Evolutionary conservation across 768 basidiomycete genomes (phyloP).

Genomic region (Lactarius indigo): DNA sequence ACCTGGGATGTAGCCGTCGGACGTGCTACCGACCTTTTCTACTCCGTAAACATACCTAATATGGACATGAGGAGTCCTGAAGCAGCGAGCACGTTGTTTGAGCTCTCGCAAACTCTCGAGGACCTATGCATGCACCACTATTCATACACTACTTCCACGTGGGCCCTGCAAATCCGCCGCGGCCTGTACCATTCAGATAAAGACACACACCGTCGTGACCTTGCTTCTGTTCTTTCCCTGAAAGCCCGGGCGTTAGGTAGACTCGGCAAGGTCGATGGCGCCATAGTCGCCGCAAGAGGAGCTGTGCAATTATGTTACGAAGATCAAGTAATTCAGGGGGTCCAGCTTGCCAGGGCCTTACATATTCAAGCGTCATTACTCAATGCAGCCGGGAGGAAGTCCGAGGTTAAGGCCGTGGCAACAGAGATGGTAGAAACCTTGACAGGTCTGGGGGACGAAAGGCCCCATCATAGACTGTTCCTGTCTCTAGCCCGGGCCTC

Average conservation of each 20-base stretch:
- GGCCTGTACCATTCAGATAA: constrained; percentile 13
- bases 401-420: constrained; percentile 14
- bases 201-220: constrained; percentile 19
- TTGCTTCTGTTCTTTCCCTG: constrained; percentile 10
- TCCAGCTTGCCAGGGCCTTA: constrained; percentile 18
- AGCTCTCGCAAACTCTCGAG: constrained; percentile 16
- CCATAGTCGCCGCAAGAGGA: constrained; percentile 1
- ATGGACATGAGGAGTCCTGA: constrained; percentile 8
- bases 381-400: constrained; percentile 3
- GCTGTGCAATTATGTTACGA: constrained; percentile 16
- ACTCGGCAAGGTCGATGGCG: constrained; percentile 9
- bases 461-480: constrained; percentile 7
- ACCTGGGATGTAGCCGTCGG: constrained; percentile 16
- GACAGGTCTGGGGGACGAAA: constrained; percentile 5
- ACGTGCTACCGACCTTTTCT: constrained; percentile 13
- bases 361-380: constrained; percentile 8
- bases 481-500: constrained; percentile 15
- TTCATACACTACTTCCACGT: constrained; percentile 10
- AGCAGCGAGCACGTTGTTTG: constrained; percentile 11
- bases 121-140: constrained; percentile 19
- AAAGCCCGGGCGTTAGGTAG: constrained; percentile 9
- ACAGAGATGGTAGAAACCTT: constrained; percentile 10
- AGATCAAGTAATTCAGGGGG: constrained; percentile 15
- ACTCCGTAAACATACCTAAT: constrained; percentile 5
- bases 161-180: constrained; percentile 15